Evolutionary conservation across 2,329 filamentous ascomycete species (phyloP), one percentile per base, ranked within the genome.

Genomic region (Pestalotiopsis sp.): DNA sequence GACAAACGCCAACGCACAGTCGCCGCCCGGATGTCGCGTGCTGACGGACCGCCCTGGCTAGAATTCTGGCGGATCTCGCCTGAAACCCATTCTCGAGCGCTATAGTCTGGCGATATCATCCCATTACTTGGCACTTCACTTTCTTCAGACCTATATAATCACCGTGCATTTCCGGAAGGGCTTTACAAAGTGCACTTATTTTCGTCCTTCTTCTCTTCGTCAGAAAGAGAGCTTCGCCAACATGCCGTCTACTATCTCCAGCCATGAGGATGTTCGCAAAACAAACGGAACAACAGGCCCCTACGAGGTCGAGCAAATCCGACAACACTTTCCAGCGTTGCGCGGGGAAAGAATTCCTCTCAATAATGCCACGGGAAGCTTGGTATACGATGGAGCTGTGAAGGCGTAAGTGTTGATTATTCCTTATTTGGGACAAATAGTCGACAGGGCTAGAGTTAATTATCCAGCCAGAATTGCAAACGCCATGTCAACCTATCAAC

Each of bases 401-500:
- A 62, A 62, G 59, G 59, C 59, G 59, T 62, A 62, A 62, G 59
- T 62, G 11, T 9, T 13, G 57, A 7, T 11, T 41, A 4, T 62
- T 41, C 20, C 1, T 41, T 23, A 6, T 20, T 41, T 13, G n/a
- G 14, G n/a, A 41, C 23, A 0, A 2, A 62, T 3, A 23, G 31
- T n/a, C 59, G 2, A 41, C 27, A 27, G 59, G 36, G 5, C 14
- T 23, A 13, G 36, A 11, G 31, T 12, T 62, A 62, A 62, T 41
- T 14, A 11, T 41, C 11, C 0, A 62, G 27, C 11, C 59, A 62
- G 59, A n/a, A 62, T 62, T 41, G 59, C 59, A 62, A 62, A 62
- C 59, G 59, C 59, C 11, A 39, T 62, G 36, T 62, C 59, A 41
- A 62, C 59, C 14, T 62, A 62, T 62, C 59, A 62, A 62, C 59